These are phyloP conservation scores for bread wheat (Triticum aestivum) DNA, from an alignment of 176 grass and related monocot species.

Conservation along the genomic window DNA sequence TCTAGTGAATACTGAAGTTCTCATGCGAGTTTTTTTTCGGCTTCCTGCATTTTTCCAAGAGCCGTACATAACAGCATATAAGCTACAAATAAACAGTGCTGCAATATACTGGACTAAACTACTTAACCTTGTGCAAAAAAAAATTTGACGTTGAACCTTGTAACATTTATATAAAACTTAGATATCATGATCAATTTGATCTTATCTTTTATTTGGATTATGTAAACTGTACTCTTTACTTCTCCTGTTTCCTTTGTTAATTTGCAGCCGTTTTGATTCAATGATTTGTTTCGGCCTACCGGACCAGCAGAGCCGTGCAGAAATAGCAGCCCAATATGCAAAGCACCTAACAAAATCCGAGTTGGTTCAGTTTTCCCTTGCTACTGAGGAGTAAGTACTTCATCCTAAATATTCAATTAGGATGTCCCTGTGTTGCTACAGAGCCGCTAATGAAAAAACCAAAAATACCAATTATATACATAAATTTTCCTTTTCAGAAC, in stretches of 20 bases:
- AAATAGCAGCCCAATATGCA: slow-evolving; percentile 89
- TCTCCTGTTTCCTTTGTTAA: slow-evolving; percentile 9
- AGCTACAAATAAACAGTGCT: background rate
- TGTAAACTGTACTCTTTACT: slow-evolving; percentile 9
- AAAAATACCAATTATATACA: background rate
- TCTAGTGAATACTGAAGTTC: background rate
- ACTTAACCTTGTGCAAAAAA: background rate
- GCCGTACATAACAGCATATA: background rate
- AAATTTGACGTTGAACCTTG: background rate
- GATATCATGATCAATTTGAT: background rate
- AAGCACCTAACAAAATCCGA: slow-evolving; percentile 79
- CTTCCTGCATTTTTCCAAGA: slow-evolving; percentile 6
- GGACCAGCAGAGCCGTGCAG: slow-evolving; percentile 67
- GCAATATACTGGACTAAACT: slow-evolving; percentile 26
- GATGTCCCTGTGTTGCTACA: background rate
- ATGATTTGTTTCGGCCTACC: slow-evolving; percentile 78
- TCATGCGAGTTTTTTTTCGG: background rate
- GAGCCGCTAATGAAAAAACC: background rate
- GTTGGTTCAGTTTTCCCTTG: slow-evolving; percentile 63
- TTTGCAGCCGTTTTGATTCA: slow-evolving; percentile 97
- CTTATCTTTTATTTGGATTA: background rate
- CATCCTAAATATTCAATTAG: background rate
- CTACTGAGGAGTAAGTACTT: slow-evolving; percentile 74
- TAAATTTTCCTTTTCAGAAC: background rate
- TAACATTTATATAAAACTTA: slow-evolving; percentile 15